Evolutionary conservation across 306 rosid genomes (phyloP).

Genomic region (Fagus sylvatica): DNA sequence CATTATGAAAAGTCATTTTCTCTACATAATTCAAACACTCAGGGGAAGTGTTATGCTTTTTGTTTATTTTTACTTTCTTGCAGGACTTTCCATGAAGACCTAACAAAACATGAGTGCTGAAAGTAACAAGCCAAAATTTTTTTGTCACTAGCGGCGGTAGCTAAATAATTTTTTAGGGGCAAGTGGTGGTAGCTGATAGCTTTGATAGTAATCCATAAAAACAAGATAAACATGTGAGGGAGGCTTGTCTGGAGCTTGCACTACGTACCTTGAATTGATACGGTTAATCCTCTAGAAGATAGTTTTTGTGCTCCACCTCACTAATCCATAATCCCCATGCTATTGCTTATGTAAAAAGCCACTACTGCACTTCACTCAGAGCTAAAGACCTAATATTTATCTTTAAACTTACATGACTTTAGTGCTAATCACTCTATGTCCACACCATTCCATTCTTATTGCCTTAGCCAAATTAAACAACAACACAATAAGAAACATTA

Average conservation of each 20-base stretch:
- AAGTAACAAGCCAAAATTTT: not conserved
- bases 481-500: constrained; percentile 27
- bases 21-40: too few species aligned
- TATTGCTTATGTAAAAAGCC: constrained; percentile 24
- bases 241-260: constrained; percentile 44
- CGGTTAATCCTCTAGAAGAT: constrained; percentile 33
- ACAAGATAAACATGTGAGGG: not conserved
- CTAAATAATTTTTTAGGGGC: not conserved
- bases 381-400: not conserved
- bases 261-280: constrained; percentile 24
- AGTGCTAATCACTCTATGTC: constrained; percentile 1
- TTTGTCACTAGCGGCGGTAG: not conserved
- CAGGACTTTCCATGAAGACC: not conserved
- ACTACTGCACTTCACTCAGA: not conserved
- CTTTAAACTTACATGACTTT: not conserved
- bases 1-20: too few species aligned
- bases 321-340: constrained; percentile 37
- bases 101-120: not conserved
- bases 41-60: too few species aligned
- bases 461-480: constrained; percentile 25
- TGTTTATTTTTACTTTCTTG: not conserved
- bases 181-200: constrained; percentile 34
- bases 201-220: constrained; percentile 14
- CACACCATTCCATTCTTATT: constrained; percentile 26
- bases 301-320: constrained; percentile 69